A percentile compares a stretch with the other conserved stretches of the same genome.
Evolutionary conservation across 2,329 filamentous ascomycete genomes (phyloP).

Genomic region (Paecilomyces fulvus): DNA sequence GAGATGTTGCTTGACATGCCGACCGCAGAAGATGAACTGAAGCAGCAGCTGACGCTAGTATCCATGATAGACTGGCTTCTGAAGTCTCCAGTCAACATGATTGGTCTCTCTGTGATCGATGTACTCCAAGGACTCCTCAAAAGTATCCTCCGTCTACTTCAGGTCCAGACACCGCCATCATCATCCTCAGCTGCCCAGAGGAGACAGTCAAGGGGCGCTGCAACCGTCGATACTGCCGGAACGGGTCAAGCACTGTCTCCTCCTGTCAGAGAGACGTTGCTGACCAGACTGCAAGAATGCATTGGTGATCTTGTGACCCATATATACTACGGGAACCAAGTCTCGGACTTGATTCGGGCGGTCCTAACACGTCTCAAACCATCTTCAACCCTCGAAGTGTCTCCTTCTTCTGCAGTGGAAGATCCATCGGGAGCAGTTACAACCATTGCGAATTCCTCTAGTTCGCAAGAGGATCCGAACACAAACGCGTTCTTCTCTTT

Average conservation of each 20-base stretch:
- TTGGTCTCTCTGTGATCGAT: slow-evolving; percentile 94
- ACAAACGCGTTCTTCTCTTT: slow-evolving; percentile 56
- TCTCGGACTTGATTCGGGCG: slow-evolving; percentile 83
- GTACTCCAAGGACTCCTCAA: slow-evolving; percentile 76
- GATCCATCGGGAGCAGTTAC: slow-evolving; percentile 41
- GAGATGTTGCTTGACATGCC: slow-evolving; percentile 64
- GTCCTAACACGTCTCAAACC: slow-evolving; percentile 74
- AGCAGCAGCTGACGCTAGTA: slow-evolving; percentile 65
- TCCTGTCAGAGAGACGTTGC: slow-evolving; percentile 52
- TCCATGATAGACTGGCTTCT: slow-evolving; percentile 75
- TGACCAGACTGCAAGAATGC: slow-evolving; percentile 66
- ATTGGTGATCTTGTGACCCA: slow-evolving; percentile 90
- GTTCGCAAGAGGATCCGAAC: slow-evolving; percentile 44
- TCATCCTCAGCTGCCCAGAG: slow-evolving; percentile 10
- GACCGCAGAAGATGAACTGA: slow-evolving; percentile 61
- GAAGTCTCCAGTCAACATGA: slow-evolving; percentile 82
- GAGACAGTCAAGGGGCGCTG: slow-evolving; percentile 9
- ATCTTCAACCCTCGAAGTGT: slow-evolving; percentile 22
- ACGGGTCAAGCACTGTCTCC: slow-evolving; percentile 35
- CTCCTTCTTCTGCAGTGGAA: slow-evolving; percentile 40
- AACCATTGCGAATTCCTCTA: slow-evolving; percentile 41
- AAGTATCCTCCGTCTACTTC: slow-evolving; percentile 70
- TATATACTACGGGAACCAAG: slow-evolving; percentile 93
- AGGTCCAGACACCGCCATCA: slow-evolving; percentile 41
- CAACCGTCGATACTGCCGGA: slow-evolving; percentile 17